These are phyloP conservation scores for Iberis amara DNA, from an alignment of 441 rosid species.

Conservation along the genomic window DNA sequence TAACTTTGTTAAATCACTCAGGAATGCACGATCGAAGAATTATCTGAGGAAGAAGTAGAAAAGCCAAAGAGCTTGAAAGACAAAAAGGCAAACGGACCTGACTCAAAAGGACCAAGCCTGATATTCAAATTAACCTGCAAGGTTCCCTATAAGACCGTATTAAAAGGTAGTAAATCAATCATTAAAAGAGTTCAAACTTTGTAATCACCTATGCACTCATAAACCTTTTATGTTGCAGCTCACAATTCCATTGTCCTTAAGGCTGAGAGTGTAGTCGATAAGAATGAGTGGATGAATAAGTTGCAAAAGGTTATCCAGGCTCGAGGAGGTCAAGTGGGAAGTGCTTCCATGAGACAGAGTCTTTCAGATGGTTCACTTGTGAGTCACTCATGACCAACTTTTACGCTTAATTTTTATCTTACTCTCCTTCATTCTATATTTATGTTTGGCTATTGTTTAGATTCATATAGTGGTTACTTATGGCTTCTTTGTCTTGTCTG, in stretches of 20 bases:
- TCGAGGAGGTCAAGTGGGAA: constrained; percentile 60
- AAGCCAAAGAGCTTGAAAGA: constrained; percentile 60
- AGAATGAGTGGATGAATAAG: constrained; percentile 82
- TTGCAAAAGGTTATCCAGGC: constrained; percentile 61
- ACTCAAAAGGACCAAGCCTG: constrained; percentile 47
- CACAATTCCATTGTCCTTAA: constrained; percentile 72
- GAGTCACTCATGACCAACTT: constrained; percentile 36
- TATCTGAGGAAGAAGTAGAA: constrained; percentile 65
- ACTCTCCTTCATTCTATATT: too few relatives aligned
- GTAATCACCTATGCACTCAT: background rate
- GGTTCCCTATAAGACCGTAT: constrained; percentile 58
- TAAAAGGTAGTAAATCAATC: constrained; percentile 52
- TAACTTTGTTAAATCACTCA: constrained; percentile 35
- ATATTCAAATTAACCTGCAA: constrained; percentile 57
- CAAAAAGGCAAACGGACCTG: constrained; percentile 68
- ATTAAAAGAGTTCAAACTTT: constrained; percentile 12
- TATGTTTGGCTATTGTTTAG: too few relatives aligned
- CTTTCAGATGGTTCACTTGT: constrained; percentile 98
- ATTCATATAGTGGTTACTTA: background rate
- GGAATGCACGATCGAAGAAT: constrained; percentile 89
- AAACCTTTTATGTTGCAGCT: constrained; percentile 46
- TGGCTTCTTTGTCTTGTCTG: background rate
- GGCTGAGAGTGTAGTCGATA: constrained; percentile 86
- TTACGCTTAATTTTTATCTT: background rate
- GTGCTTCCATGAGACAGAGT: constrained; percentile 81